phyloP scores from a whole-genome alignment of 2,329 filamentous ascomycete genomes.

The Trichoderma brevicompactum region DNA sequence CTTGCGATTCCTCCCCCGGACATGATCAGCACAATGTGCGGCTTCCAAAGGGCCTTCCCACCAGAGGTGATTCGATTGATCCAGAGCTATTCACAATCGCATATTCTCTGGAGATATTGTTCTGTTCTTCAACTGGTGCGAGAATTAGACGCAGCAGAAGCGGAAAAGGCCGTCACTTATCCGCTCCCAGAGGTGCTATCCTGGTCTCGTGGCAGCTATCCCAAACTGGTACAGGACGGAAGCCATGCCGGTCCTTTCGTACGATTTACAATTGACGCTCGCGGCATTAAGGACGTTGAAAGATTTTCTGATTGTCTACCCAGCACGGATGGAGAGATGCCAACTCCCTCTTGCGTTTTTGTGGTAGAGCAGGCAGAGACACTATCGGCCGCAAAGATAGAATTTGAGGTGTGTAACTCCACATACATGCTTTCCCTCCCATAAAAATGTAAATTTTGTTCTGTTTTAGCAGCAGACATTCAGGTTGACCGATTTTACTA shows the following conservation, averaged over 20 bases:
- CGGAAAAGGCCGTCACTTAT: background rate
- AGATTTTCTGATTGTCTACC: background rate
- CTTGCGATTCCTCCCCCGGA: background rate
- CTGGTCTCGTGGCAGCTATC: conserved; percentile 8
- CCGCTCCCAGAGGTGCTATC: background rate
- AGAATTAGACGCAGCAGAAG: background rate
- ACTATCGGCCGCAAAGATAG: background rate
- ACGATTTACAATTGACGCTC: background rate
- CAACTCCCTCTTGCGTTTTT: background rate
- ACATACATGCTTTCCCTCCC: no score
- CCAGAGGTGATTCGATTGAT: background rate
- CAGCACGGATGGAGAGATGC: background rate
- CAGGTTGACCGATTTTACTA: background rate
- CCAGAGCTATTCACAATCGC: background rate
- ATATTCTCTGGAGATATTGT: conserved; percentile 15
- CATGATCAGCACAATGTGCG: background rate
- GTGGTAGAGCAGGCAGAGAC: background rate
- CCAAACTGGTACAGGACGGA: background rate
- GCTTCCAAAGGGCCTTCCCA: background rate
- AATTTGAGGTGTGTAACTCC: conserved; percentile 2
- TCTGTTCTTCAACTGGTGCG: background rate
- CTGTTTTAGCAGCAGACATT: no score
- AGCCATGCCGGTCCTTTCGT: background rate
- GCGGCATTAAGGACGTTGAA: conserved; percentile 9
- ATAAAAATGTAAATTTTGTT: no score